These are phyloP conservation scores for Syzygium malaccense DNA, from an alignment of 441 rosid genomes.

Conservation along the genomic window DNA sequence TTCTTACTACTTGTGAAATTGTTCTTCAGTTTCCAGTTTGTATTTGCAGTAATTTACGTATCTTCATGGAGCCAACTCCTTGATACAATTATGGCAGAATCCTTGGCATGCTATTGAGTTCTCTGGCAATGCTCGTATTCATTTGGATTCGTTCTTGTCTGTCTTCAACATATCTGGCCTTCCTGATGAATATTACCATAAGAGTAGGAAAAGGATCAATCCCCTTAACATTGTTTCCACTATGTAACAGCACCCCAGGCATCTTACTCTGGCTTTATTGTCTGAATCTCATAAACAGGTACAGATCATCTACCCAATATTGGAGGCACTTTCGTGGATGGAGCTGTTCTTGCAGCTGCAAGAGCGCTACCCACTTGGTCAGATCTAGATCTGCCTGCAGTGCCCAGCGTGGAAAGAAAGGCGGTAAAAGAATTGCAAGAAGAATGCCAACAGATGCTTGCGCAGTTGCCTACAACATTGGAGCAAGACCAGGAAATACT, in stretches of 20 bases:
- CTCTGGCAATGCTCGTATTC: constrained; percentile 69
- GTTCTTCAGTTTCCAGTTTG: neutral
- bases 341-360: constrained; percentile 85
- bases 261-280: neutral
- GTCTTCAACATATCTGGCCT: constrained; percentile 76
- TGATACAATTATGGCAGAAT: constrained; percentile 43
- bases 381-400: constrained; percentile 64
- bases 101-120: constrained; percentile 76
- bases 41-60: neutral
- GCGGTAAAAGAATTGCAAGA: constrained; percentile 72
- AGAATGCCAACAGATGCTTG: constrained; percentile 71
- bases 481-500: constrained; percentile 59
- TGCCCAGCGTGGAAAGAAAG: constrained; percentile 68
- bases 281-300: constrained; percentile 2
- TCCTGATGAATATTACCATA: constrained; percentile 73
- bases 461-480: constrained; percentile 55
- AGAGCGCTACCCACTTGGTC: constrained; percentile 88
- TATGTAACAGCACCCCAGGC: neutral
- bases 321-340: constrained; percentile 56
- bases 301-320: constrained; percentile 38
- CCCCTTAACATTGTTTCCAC: neutral
- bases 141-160: constrained; percentile 79
- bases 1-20: neutral
- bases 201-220: constrained; percentile 29
- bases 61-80: neutral